Percentiles rank a stretch among this genome's conserved stretches.
Conservation (phyloP, 768 basidiomycete species). For the Suillus paluster region DNA sequence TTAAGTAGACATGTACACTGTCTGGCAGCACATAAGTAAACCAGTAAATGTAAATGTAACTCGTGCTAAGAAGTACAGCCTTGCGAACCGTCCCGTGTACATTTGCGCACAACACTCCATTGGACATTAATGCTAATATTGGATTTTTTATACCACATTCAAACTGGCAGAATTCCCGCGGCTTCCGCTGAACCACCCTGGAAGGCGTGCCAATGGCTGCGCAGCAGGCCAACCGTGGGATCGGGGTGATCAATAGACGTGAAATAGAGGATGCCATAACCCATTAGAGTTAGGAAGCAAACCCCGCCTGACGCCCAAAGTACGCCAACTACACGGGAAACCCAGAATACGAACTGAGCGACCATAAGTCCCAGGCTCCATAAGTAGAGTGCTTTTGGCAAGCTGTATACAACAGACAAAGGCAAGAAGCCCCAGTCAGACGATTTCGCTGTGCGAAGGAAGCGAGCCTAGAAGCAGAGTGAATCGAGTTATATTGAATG, state of each 20-base stretch:
- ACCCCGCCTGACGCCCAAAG: not conserved
- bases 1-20: not conserved
- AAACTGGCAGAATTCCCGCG: not conserved
- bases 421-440: conserved; percentile 47
- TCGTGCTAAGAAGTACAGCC: not conserved
- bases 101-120: too few relatives aligned
- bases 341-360: conserved; percentile 21
- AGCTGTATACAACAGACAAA: conserved; percentile 48
- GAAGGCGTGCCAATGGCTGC: conserved; percentile 1
- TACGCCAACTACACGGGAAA: not conserved
- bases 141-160: too few relatives aligned
- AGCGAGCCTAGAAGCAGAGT: conserved; percentile 20
- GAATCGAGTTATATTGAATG: not conserved
- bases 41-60: not conserved
- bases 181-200: not conserved
- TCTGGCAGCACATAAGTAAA: not conserved
- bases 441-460: conserved; percentile 34
- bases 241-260: not conserved
- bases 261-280: not conserved
- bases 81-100: not conserved
- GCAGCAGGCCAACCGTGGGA: not conserved
- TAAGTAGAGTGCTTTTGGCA: conserved; percentile 52
- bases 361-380: conserved; percentile 42
- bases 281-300: not conserved
- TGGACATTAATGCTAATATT: too few relatives aligned